phyloP scores from a whole-genome alignment of 2,329 filamentous ascomycete genomes.

The Fusarium nisikadoi region DNA sequence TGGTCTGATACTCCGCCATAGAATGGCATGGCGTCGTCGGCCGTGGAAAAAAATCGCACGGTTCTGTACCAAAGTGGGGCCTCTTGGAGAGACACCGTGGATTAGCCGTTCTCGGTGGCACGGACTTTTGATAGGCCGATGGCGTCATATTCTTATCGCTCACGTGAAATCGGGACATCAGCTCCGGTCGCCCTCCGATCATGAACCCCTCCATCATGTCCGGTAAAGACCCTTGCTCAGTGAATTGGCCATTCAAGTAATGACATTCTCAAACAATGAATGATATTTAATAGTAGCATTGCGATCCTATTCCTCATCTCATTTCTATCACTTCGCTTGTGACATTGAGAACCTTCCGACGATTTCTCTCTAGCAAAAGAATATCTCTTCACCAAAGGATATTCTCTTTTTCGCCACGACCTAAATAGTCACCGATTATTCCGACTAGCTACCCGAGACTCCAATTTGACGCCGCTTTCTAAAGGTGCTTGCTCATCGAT shows the following conservation, averaged over 20 bases:
- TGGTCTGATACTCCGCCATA: constrained; percentile 45
- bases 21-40: constrained; percentile 40
- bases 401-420: constrained; percentile 23
- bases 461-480: constrained; percentile 53
- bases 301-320: background rate
- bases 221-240: background rate
- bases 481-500: constrained; percentile 58
- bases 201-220: constrained; percentile 16
- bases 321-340: background rate
- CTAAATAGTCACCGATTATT: constrained; percentile 8
- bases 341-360: background rate
- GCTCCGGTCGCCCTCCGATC: constrained; percentile 21
- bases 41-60: constrained; percentile 44
- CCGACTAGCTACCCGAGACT: constrained; percentile 24
- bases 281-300: background rate
- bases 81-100: constrained; percentile 1
- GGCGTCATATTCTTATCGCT: constrained; percentile 29
- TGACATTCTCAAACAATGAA: background rate
- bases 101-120: constrained; percentile 32
- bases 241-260: background rate
- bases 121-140: constrained; percentile 41
- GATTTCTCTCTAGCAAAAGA: background rate
- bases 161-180: background rate
- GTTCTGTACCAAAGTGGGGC: constrained; percentile 23
- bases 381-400: background rate